Conservation (phyloP, 129 eudicot genomes). For the Centrapalus pauciflorus region DNA sequence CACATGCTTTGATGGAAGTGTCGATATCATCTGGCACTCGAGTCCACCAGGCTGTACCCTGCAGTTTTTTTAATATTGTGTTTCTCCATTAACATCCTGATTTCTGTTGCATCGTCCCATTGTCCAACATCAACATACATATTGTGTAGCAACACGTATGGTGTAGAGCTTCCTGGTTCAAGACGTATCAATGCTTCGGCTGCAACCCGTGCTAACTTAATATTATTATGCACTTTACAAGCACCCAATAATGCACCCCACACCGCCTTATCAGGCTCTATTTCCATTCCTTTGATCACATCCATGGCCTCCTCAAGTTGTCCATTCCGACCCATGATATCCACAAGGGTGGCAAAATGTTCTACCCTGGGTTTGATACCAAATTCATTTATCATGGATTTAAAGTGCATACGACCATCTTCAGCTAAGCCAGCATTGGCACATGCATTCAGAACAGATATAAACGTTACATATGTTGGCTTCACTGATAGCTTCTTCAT, state of each 20-base stretch:
- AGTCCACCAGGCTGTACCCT: slow-evolving; percentile 51
- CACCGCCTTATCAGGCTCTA: slow-evolving; percentile 59
- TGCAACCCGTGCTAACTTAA: slow-evolving; percentile 63
- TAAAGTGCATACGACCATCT: slow-evolving; percentile 49
- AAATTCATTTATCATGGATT: slow-evolving; percentile 57
- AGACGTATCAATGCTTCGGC: slow-evolving; percentile 56
- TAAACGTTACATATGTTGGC: slow-evolving; percentile 73
- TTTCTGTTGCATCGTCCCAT: slow-evolving; percentile 59
- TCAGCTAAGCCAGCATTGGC: slow-evolving; percentile 73
- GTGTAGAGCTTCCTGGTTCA: slow-evolving; percentile 66
- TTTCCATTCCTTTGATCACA: slow-evolving; percentile 51
- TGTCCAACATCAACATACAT: slow-evolving; percentile 55
- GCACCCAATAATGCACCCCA: slow-evolving; percentile 83
- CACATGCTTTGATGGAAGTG: background rate
- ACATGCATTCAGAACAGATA: slow-evolving; percentile 74
- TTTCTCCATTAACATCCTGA: slow-evolving; percentile 46
- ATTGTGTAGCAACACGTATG: slow-evolving; percentile 59
- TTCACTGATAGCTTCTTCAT: slow-evolving; percentile 49
- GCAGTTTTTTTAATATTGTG: slow-evolving; percentile 38
- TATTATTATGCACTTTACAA: slow-evolving; percentile 75
- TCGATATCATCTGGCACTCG: slow-evolving; percentile 15
- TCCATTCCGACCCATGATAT: slow-evolving; percentile 61
- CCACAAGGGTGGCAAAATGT: slow-evolving; percentile 73
- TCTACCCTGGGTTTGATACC: slow-evolving; percentile 61
- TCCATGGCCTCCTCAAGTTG: slow-evolving; percentile 67